These are phyloP conservation scores for Salvia rosmarinus DNA, from an alignment of 257 asterid genomes.

Conservation along the genomic window DNA sequence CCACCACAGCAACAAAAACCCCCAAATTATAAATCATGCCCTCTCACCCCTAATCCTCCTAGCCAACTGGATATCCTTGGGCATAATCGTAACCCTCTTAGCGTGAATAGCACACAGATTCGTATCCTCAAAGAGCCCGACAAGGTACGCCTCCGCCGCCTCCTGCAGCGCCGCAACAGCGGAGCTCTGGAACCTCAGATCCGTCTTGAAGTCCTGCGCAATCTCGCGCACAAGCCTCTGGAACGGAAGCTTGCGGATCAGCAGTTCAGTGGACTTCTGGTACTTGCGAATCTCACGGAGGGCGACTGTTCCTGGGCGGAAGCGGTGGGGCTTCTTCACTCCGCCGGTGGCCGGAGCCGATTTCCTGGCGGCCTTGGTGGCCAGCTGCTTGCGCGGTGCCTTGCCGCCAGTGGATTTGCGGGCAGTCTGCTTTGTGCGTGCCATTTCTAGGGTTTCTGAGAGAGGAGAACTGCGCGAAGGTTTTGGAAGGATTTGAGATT, in stretches of 20 bases:
- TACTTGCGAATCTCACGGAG: conserved; percentile 51
- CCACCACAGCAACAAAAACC: neutral
- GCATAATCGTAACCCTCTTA: conserved; percentile 49
- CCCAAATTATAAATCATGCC: conserved; percentile 21
- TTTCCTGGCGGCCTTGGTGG: conserved; percentile 53
- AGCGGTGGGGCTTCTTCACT: conserved; percentile 54
- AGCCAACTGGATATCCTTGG: conserved; percentile 47
- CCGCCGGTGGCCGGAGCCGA: conserved; percentile 59
- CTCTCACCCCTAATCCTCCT: conserved; percentile 51
- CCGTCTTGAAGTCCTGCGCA: conserved; percentile 53
- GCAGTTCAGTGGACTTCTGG: conserved; percentile 45
- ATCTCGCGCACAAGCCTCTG: conserved; percentile 54
- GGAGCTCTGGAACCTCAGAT: conserved; percentile 50
- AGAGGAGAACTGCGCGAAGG: no score
- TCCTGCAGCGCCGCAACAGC: conserved; percentile 49
- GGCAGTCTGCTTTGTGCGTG: conserved; percentile 50
- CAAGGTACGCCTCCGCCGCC: conserved; percentile 48
- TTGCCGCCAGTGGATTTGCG: conserved; percentile 54
- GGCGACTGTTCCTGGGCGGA: conserved; percentile 51
- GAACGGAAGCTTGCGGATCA: conserved; percentile 50
- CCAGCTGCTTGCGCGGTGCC: conserved; percentile 52
- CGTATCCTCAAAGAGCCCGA: conserved; percentile 47
- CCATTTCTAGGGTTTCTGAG: conserved; percentile 36
- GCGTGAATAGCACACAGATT: conserved; percentile 49
- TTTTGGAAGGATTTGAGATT: neutral